Base-by-base conservation (phyloP, 2,329 filamentous ascomycete species). In the Calonectria honghensis region DNA sequence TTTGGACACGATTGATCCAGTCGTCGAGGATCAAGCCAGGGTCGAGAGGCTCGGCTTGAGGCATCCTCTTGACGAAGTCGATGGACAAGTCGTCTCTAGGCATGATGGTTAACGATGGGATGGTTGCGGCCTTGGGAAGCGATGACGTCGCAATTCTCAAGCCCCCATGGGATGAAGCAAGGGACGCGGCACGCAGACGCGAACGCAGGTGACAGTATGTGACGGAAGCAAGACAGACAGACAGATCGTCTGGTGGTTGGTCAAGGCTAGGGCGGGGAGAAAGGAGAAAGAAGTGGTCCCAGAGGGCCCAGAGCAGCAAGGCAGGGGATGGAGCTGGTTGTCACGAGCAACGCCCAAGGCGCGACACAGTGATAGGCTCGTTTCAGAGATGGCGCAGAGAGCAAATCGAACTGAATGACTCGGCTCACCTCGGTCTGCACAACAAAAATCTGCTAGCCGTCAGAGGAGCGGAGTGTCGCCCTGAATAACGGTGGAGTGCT, bases 1-100 rank as follows among this genome's bases (percentile, higher is more conserved):
- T 97, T 80, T 94, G 92, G 27, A 94, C 93, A 85, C 87, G 89
- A 83, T 93, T 92, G 82, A 93, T 91, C 89, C 94, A 96, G 84
- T 96, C 94, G 84, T 96, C 94, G 79, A 96, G 91, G 81, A 96
- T 92, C 77, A 93, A 88, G 71, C 93, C 89, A 73, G 91, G 90
- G 80, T 93, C 92, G 83, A 92, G 88, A 75, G 89, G 87, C 83
- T 93, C 92, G 82, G 87, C 86, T 82, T 88, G 89, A 82, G 91
- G 90, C 91, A 93, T 93, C 87, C 88, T 92, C 86, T 89, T 89
- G 82, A 92, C 91, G 84, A 93, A 93, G 86, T 93, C 92, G 88
- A 93, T 93, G 83, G 91, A 90, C 80, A 93, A 87, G 84, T 93
- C 92, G 92, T 93, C 92, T 92, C 92, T 93, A 88, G 92, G 92